phyloP scores from a whole-genome alignment of 1,139 yeast genomes.

The Diutina siamensis region DNA sequence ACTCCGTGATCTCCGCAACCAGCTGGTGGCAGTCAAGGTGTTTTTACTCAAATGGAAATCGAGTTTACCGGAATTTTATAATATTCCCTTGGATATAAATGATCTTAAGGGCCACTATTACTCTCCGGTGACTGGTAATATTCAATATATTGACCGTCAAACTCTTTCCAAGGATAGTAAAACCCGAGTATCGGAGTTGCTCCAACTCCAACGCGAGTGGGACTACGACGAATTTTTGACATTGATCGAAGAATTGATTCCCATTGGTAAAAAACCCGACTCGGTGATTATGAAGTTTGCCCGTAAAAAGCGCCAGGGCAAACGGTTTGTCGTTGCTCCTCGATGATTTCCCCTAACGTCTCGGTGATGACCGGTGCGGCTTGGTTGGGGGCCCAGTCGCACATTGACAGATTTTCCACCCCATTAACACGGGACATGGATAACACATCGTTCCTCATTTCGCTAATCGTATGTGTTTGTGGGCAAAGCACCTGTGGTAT shows the following conservation, averaged over 20 bases:
- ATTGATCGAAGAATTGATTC: slow-evolving; percentile 46
- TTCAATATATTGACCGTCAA: slow-evolving; percentile 41
- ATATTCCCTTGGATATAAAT: slow-evolving; percentile 40
- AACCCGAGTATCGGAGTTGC: slow-evolving; percentile 48
- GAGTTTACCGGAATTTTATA: slow-evolving; percentile 53
- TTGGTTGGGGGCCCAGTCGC: not conserved
- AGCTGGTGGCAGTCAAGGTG: slow-evolving; percentile 27
- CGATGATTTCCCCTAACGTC: slow-evolving; percentile 6
- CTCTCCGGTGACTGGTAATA: slow-evolving; percentile 28
- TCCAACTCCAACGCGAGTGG: slow-evolving; percentile 57
- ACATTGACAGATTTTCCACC: not conserved
- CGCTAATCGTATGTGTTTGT: slow-evolving; percentile 17
- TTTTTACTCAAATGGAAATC: slow-evolving; percentile 54
- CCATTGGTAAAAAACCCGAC: slow-evolving; percentile 50
- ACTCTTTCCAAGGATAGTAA: slow-evolving; percentile 40
- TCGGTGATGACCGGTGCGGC: not conserved
- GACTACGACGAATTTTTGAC: slow-evolving; percentile 62
- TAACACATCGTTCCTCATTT: slow-evolving; percentile 16
- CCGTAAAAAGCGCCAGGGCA: slow-evolving; percentile 48
- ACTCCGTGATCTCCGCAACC: slow-evolving; percentile 24
- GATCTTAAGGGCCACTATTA: slow-evolving; percentile 45
- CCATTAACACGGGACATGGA: slow-evolving; percentile 13
- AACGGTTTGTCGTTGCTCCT: slow-evolving; percentile 12
- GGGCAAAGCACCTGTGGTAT: slow-evolving; percentile 6
- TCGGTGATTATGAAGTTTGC: slow-evolving; percentile 69